Percentiles rank a stretch among this genome's conserved stretches.
Evolutionary conservation across 2,329 filamentous ascomycete species (phyloP).

Genomic region (Talaromyces sp.): DNA sequence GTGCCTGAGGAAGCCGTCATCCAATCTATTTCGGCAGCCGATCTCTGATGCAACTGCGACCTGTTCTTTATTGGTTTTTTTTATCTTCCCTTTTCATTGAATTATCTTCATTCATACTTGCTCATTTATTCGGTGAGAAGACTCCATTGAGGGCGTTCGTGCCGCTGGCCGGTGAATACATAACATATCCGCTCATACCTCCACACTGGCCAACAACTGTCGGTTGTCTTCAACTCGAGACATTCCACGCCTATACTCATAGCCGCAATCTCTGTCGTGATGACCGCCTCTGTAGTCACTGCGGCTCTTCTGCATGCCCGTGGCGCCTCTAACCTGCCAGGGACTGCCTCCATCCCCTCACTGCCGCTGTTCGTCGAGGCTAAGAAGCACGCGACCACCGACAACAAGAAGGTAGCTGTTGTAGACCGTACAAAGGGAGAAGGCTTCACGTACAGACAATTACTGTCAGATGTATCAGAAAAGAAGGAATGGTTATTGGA

Average conservation of each 20-base stretch:
- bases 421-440: constrained; percentile 38
- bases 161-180: background rate
- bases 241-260: constrained; percentile 4
- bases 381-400: constrained; percentile 31
- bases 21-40: constrained; percentile 3
- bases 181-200: background rate
- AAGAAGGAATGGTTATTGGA: constrained; percentile 37
- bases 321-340: background rate
- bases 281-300: constrained; percentile 10
- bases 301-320: background rate
- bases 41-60: background rate
- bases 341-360: constrained; percentile 32
- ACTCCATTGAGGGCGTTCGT: background rate
- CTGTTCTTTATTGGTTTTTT: background rate
- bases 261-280: background rate
- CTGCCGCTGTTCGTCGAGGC: constrained; percentile 41
- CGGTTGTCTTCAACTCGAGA: background rate
- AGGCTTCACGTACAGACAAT: constrained; percentile 40
- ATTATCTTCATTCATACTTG: background rate
- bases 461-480: constrained; percentile 37
- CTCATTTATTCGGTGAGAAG: background rate
- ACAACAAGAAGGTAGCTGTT: constrained; percentile 37
- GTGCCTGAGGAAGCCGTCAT: constrained; percentile 4
- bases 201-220: background rate
- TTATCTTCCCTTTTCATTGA: background rate